Evolutionary conservation across 192 early-diverging fungal species (phyloP).

Genomic region (Backusella parvicylindrica): DNA sequence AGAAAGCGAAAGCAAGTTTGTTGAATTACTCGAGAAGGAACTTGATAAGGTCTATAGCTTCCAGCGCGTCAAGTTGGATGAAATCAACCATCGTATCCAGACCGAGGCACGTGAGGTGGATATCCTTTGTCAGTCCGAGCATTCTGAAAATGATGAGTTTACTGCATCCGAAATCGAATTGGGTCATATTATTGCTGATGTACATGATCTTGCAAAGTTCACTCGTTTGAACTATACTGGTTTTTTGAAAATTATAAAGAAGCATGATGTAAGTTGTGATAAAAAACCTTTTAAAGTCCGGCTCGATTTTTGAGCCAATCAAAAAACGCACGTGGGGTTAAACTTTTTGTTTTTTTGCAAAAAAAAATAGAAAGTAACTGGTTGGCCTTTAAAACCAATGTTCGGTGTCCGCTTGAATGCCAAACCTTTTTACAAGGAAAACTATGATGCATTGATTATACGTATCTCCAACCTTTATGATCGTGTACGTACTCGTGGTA

Average conservation of each 20-base stretch:
- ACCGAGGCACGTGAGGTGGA: slow-evolving; percentile 64
- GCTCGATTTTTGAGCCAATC: slow-evolving; percentile 8
- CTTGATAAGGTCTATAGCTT: slow-evolving; percentile 86
- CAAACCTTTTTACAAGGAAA: slow-evolving; percentile 81
- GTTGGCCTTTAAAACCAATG: slow-evolving; percentile 77
- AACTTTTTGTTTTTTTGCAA: background rate
- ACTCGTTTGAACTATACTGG: slow-evolving; percentile 82
- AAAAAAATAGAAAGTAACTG: slow-evolving; percentile 75
- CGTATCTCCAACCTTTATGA: slow-evolving; percentile 84
- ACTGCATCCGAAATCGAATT: slow-evolving; percentile 67
- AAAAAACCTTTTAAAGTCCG: background rate
- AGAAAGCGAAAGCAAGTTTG: slow-evolving; percentile 80
- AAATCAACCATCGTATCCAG: slow-evolving; percentile 70
- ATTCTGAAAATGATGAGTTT: slow-evolving; percentile 59
- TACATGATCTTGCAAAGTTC: slow-evolving; percentile 82
- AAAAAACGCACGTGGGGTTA: slow-evolving; percentile 21
- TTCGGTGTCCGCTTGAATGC: slow-evolving; percentile 78
- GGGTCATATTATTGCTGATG: slow-evolving; percentile 74
- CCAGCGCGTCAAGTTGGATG: slow-evolving; percentile 71
- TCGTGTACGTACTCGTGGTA: slow-evolving; percentile 72
- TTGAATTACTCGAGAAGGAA: slow-evolving; percentile 83
- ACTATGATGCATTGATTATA: slow-evolving; percentile 87
- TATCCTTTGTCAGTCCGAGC: slow-evolving; percentile 39
- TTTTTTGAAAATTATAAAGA: slow-evolving; percentile 95
- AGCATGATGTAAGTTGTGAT: slow-evolving; percentile 77